Evolutionary conservation across 2,329 filamentous ascomycete species (phyloP), one percentile per base, ranked within the genome.

Genomic region (Neonectria punicea): DNA sequence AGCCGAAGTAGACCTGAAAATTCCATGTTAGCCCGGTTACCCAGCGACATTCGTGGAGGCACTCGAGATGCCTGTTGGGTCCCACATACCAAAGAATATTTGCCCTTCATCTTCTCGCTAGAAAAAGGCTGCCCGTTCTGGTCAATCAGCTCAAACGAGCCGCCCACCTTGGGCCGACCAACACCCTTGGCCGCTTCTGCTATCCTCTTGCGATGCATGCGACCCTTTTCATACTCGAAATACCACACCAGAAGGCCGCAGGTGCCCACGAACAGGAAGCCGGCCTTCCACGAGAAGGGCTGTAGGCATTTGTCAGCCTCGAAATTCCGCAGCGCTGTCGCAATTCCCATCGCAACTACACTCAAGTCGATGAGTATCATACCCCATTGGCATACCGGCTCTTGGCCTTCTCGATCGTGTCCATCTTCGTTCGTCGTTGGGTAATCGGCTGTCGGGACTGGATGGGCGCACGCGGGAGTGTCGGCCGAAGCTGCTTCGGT

Each of bases 241-340:
- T 98, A 99, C 81, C 93, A 88, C 66, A 94, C 90, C 74, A 99
- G 85, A 30, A 89, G 91, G 13, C 83, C 90, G 72, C 93, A 94
- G 2, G 94, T 92, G 51, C 87, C 77, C 69, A 98, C 85, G 83
- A 99, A 98, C 68, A 99, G 86, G 55, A 94, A 73, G 18, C 93
- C 95, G 34, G 95, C 92, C 81, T 93, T 95, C 89, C 93, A 94
- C 58, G 94, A 97, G 83, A 99, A 98, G 32, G 96, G 96, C 91
- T 94, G 60, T 65, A 43, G 46, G 61, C 30, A 62, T 68, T 68
- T 68, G 74, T 77, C 73, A 77, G 76, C 71, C 53, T 59, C 46
- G 16, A 44, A 14, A 49, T 47, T 47, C 20, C 51, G 39, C 54
- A 13, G 47, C 44, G 16, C n/a, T 18, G 43, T 50, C 53, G 43